phyloP scores from a whole-genome alignment of 768 basidiomycete species.

The Cystofilobasidium capitatum region DNA sequence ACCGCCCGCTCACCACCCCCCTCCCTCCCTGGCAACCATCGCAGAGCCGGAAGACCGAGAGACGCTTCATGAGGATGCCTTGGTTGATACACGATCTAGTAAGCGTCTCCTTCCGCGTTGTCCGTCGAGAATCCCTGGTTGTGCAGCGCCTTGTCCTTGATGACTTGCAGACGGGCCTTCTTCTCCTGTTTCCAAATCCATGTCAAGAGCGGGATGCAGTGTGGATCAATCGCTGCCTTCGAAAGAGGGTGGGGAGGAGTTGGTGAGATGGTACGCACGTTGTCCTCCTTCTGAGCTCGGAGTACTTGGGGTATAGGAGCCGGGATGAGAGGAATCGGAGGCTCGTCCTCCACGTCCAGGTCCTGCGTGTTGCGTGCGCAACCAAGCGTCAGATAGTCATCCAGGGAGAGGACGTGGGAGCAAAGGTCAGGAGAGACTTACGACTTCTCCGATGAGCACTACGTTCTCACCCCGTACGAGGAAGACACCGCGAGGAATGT shows the following conservation, averaged over 20 bases:
- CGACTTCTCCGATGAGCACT: constrained; percentile 90
- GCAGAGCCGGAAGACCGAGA: no score
- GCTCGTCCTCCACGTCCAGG: constrained; percentile 81
- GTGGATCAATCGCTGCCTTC: background rate
- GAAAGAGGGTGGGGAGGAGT: background rate
- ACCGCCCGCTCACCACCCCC: no score
- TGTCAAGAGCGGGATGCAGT: background rate
- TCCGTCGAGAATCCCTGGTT: constrained; percentile 26
- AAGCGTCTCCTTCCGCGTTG: constrained; percentile 25
- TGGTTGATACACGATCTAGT: constrained; percentile 16
- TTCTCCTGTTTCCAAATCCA: background rate
- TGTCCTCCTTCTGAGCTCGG: constrained; percentile 25
- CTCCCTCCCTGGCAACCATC: no score
- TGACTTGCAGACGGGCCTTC: constrained; percentile 18
- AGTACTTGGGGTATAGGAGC: constrained; percentile 29
- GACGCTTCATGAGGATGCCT: no score
- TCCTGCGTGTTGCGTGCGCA: constrained; percentile 48
- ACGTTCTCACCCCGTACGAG: constrained; percentile 98
- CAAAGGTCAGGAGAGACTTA: constrained; percentile 44
- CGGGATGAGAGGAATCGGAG: constrained; percentile 48
- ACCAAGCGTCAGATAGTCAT: background rate
- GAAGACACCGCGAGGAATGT: constrained; percentile 78
- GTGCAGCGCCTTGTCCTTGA: constrained; percentile 26
- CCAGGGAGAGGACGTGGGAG: background rate
- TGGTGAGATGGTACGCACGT: constrained; percentile 7